Evolutionary conservation across 129 eudicot genomes (phyloP), one percentile per base, ranked within the genome.

Genomic region (Saposhnikovia divaricata): DNA sequence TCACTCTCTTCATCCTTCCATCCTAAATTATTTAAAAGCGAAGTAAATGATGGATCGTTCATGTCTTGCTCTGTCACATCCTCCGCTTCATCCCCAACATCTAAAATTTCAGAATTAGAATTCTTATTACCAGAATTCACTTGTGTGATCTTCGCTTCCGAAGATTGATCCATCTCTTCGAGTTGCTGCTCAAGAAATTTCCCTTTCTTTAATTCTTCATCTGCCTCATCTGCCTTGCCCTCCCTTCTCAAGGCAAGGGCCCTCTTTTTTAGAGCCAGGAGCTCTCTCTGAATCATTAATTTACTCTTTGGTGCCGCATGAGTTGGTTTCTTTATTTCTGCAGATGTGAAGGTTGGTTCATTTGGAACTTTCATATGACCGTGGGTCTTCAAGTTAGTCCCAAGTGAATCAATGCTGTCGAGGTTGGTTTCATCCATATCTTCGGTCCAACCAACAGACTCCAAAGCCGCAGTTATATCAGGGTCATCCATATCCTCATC

Each of bases 401-500:
- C 88, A 10, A 16, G 84, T 72, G 84, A 69, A 46, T 83, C 86
- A 45, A 72, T 66, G 71, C 76, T 61, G n/a, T 83, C 83, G 74
- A 85, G 85, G 59, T 91, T 84, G 23, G 77, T 43, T 10, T 81
- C 47, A 53, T 45, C 37, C 28, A 82, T 74, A 13, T 91, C 98
- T 69, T 90, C 97, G 25, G 83, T 86, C 99, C 99, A 95, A 68
- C 99, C 99, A 80, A 95, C 79, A 11, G 97, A 95, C 78, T 90
- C 86, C 87, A 95, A 86, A 79, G 97, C 93, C 79, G 91, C 88
- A 11, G 90, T 81, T 70, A 95, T 85, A 50, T 90, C 97, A 18
- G 99, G 99, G 72, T 95, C 97, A 47, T 86, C 82, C 91, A 95
- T 63, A 77, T 95, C 99, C 63, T 90, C 95, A 47, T 90, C 96